Evolutionary conservation across 1,284 basidiomycete species (phyloP).

Genomic region (Rhodotorula sp.): DNA sequence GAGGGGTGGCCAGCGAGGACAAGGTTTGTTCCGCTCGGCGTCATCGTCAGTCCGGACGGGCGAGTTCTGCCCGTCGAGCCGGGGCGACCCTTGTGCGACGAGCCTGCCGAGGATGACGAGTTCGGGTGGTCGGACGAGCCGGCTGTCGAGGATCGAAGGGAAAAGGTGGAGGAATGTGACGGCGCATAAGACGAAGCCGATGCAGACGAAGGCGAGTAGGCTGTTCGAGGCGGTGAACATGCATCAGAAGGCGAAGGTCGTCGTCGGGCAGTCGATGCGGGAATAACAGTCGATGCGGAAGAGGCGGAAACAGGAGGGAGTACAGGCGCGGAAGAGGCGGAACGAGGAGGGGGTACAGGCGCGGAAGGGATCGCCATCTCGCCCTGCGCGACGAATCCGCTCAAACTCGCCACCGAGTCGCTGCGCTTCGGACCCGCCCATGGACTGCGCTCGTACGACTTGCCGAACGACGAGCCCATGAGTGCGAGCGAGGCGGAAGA

Average conservation of each 20-base stretch:
- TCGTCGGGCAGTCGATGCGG: not conserved
- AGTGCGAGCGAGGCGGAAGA: conserved; percentile 28
- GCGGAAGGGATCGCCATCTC: conserved; percentile 3
- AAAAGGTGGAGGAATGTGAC: conserved; percentile 8
- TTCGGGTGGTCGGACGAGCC: conserved; percentile 8
- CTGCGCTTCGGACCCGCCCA: conserved; percentile 2
- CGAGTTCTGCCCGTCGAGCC: not conserved
- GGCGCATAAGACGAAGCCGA: not conserved
- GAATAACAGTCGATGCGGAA: conserved; percentile 1
- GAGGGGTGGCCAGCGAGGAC: not conserved
- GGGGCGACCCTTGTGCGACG: not conserved
- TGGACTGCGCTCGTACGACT: not conserved
- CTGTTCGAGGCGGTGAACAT: not conserved
- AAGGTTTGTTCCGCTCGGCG: conserved; percentile 3
- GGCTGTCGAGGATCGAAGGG: conserved; percentile 10
- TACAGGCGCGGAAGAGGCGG: not conserved
- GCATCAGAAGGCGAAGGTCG: not conserved
- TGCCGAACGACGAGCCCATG: conserved; percentile 21
- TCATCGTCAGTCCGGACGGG: not conserved
- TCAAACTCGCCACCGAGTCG: conserved; percentile 7
- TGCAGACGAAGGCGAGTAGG: conserved; percentile 1
- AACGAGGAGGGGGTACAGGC: not conserved
- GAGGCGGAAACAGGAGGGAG: conserved; percentile 11
- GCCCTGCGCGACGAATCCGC: conserved; percentile 16
- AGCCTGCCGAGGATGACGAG: conserved; percentile 10